Percentiles rank a stretch among this genome's conserved stretches.
These are phyloP conservation scores for Dichotomocladium elegans DNA, from an alignment of 371 early-diverging fungal species.

Conservation along the genomic window DNA sequence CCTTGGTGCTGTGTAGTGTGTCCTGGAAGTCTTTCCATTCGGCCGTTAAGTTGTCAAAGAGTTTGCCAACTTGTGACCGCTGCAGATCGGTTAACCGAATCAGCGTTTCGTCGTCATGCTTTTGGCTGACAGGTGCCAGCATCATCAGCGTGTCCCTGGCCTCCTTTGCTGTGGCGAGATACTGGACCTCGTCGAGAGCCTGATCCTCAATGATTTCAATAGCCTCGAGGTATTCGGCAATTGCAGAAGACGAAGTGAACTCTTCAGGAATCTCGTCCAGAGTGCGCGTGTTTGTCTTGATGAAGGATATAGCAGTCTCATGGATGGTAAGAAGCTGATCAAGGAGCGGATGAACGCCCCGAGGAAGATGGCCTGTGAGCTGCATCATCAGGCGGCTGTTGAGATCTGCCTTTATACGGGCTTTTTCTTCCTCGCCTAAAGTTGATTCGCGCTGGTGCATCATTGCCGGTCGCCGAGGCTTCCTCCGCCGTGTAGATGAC, in stretches of 20 bases:
- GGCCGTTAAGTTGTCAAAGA: slow-evolving; percentile 27
- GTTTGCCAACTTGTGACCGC: slow-evolving; percentile 22
- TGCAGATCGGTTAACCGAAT: slow-evolving; percentile 42
- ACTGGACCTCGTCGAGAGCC: slow-evolving; percentile 13
- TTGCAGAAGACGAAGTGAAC: slow-evolving; percentile 23
- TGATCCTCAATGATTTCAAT: slow-evolving; percentile 39
- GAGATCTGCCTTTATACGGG: slow-evolving; percentile 38
- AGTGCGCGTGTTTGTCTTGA: slow-evolving; percentile 32
- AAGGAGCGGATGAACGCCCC: slow-evolving; percentile 38
- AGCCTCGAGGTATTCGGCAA: slow-evolving; percentile 36
- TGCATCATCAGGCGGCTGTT: slow-evolving; percentile 41
- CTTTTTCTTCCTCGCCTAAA: slow-evolving; percentile 38
- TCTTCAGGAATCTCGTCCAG: slow-evolving; percentile 41
- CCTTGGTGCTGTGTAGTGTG: slow-evolving; percentile 29
- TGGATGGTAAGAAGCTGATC: slow-evolving; percentile 40
- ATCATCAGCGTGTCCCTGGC: slow-evolving; percentile 23
- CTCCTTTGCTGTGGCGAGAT: slow-evolving; percentile 28
- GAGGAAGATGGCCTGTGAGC: slow-evolving; percentile 42
- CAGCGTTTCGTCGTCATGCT: slow-evolving; percentile 23
- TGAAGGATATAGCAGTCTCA: slow-evolving; percentile 35
- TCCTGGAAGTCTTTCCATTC: slow-evolving; percentile 40
- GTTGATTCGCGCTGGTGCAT: slow-evolving; percentile 29
- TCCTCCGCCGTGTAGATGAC: slow-evolving; percentile 21
- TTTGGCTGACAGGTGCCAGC: slow-evolving; percentile 21
- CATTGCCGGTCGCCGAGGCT: too few species aligned